A percentile compares a stretch with the other conserved stretches of the same genome.
These are phyloP conservation scores for Penicillium sp. DNA, from an alignment of 2,329 filamentous ascomycete species.

Conservation along the genomic window DNA sequence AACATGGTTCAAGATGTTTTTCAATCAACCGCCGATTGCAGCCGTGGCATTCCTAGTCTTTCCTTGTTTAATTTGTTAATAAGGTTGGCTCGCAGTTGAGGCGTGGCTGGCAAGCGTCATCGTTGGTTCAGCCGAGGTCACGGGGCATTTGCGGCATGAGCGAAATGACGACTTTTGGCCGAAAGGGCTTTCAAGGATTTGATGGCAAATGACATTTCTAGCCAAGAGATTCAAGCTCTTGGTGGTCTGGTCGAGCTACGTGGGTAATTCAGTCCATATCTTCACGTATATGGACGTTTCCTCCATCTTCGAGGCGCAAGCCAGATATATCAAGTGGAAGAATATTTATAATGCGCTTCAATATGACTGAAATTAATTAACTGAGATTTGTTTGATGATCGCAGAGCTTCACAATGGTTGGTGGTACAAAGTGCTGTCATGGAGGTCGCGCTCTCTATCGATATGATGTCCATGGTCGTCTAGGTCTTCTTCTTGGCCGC, in stretches of 20 bases:
- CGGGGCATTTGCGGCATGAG: not conserved
- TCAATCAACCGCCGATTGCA: not conserved
- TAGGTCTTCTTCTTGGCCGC: slow-evolving; percentile 82
- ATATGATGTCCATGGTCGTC: slow-evolving; percentile 20
- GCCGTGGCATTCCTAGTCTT: not conserved
- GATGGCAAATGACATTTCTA: not conserved
- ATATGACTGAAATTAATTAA: slow-evolving; percentile 5
- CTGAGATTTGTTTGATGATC: slow-evolving; percentile 1
- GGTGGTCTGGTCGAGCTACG: not conserved
- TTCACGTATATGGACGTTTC: not conserved
- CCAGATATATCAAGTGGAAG: not conserved
- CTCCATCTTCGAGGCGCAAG: too few relatives aligned
- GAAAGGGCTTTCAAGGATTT: not conserved
- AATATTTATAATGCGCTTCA: not conserved
- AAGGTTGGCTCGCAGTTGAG: slow-evolving; percentile 1
- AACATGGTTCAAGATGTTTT: not conserved
- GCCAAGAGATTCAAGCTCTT: not conserved
- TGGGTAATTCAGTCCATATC: not conserved
- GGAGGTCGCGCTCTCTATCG: not conserved
- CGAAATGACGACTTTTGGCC: slow-evolving; percentile 3
- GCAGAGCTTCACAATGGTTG: not conserved
- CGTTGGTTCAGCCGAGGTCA: slow-evolving; percentile 3
- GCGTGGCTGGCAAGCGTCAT: slow-evolving; percentile 3
- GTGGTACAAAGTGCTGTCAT: slow-evolving; percentile 7
- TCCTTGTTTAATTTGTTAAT: not conserved